Conservation (phyloP, 306 rosid species). For the Neltuma alba region DNA sequence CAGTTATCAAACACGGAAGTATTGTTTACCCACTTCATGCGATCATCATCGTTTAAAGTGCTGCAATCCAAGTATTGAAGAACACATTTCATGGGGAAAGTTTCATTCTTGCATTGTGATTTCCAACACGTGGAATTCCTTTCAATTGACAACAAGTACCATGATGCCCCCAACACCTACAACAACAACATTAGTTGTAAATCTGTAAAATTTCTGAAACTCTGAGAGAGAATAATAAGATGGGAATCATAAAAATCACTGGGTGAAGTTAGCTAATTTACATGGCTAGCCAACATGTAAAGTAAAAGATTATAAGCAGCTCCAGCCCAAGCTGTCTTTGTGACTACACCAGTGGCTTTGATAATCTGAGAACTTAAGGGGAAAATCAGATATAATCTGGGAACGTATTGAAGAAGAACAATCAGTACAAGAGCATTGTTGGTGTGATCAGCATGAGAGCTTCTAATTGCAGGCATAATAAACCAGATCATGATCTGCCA, state of each 20-base stretch:
- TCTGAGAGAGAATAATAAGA: not conserved
- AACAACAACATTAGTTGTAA: slow-evolving; percentile 33
- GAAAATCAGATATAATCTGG: slow-evolving; percentile 81
- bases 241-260: slow-evolving; percentile 5
- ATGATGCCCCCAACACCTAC: slow-evolving; percentile 88
- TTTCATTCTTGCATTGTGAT: slow-evolving; percentile 68
- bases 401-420: slow-evolving; percentile 83
- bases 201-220: slow-evolving; percentile 10
- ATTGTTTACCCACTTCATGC: slow-evolving; percentile 55
- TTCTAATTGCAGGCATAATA: slow-evolving; percentile 80
- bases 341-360: slow-evolving; percentile 85
- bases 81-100: slow-evolving; percentile 50
- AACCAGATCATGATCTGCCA: slow-evolving; percentile 92
- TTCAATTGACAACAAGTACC: slow-evolving; percentile 86
- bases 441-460: slow-evolving; percentile 73
- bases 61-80: slow-evolving; percentile 70
- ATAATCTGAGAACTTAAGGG: slow-evolving; percentile 88
- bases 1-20: slow-evolving; percentile 72
- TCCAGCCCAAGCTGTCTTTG: slow-evolving; percentile 98
- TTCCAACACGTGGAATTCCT: slow-evolving; percentile 85
- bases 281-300: slow-evolving; percentile 97
- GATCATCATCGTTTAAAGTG: slow-evolving; percentile 43
- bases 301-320: slow-evolving; percentile 92
- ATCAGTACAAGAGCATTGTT: slow-evolving; percentile 77
- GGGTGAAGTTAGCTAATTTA: slow-evolving; percentile 39